phyloP scores from a whole-genome alignment of 305 asterid genomes.

The Fraxinus angustifolia region DNA sequence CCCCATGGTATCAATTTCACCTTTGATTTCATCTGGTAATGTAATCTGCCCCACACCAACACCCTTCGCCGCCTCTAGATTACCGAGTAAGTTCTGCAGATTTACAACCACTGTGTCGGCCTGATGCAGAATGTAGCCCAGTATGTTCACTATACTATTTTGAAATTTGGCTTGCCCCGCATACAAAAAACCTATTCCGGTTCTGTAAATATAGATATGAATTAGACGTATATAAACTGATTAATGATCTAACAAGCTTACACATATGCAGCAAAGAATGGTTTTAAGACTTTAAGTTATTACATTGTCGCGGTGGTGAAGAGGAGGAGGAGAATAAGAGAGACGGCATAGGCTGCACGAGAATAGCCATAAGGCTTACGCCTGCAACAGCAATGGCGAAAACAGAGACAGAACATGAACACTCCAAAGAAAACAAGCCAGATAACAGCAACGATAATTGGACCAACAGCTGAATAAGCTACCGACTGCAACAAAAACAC shows the following conservation, averaged over 20 bases:
- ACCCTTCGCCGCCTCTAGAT: conserved; percentile 26
- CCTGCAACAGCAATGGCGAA: conserved; percentile 28
- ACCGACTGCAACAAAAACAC: conserved; percentile 28
- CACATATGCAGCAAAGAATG: neutral
- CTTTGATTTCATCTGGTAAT: conserved; percentile 16
- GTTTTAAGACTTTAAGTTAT: neutral
- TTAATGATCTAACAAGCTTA: neutral
- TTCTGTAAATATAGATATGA: conserved; percentile 16
- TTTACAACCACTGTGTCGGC: conserved; percentile 18
- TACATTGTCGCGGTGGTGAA: conserved; percentile 30
- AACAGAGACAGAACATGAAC: conserved; percentile 25
- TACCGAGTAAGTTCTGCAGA: conserved; percentile 16
- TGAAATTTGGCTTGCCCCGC: conserved; percentile 26
- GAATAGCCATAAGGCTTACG: conserved; percentile 29
- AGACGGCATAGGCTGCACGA: conserved; percentile 21
- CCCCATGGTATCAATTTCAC: conserved; percentile 9
- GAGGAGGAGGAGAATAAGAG: conserved; percentile 22
- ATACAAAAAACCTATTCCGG: conserved; percentile 13
- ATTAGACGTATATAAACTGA: neutral
- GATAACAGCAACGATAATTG: conserved; percentile 12
- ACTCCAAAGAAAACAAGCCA: conserved; percentile 34
- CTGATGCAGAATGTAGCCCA: conserved; percentile 17
- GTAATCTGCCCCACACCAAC: conserved; percentile 10
- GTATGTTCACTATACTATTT: conserved; percentile 24
- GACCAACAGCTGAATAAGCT: conserved; percentile 27